These are phyloP conservation scores for Globisporangium nunn DNA, from an alignment of 352 stramenopile genomes.

Conservation along the genomic window DNA sequence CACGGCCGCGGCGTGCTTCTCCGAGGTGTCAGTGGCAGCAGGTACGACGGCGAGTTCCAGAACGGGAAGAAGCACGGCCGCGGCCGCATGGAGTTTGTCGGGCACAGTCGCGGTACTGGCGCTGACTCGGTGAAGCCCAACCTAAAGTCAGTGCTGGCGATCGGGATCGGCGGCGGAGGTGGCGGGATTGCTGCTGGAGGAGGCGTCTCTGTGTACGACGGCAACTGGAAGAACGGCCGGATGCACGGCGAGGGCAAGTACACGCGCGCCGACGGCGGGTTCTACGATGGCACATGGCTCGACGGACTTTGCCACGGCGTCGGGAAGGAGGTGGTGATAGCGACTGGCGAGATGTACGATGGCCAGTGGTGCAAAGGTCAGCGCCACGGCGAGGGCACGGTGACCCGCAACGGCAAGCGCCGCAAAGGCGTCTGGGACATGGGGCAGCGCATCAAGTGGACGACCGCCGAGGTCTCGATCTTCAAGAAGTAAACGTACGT, in stretches of 20 bases:
- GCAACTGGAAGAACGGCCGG: conserved; percentile 48
- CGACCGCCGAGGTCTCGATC: conserved; percentile 42
- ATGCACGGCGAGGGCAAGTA: conserved; percentile 72
- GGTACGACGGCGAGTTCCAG: conserved; percentile 58
- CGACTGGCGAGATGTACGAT: conserved; percentile 47
- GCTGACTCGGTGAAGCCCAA: neutral
- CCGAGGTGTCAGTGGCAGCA: conserved; percentile 27
- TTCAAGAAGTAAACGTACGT: conserved; percentile 14
- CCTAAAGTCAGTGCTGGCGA: conserved; percentile 6
- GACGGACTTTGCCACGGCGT: conserved; percentile 50
- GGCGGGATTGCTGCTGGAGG: neutral
- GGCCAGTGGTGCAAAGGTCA: conserved; percentile 45
- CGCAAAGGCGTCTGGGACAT: conserved; percentile 54
- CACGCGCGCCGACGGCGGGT: conserved; percentile 42
- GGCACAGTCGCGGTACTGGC: neutral
- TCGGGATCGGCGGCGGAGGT: neutral
- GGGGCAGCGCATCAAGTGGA: conserved; percentile 58
- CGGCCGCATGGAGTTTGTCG: conserved; percentile 56
- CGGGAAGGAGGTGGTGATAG: conserved; percentile 39
- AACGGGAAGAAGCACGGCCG: conserved; percentile 41
- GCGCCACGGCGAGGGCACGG: conserved; percentile 46
- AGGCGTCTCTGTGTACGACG: conserved; percentile 34
- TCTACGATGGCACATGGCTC: conserved; percentile 61
- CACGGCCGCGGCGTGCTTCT: conserved; percentile 48
- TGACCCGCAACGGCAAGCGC: conserved; percentile 34